These are phyloP conservation scores for Puccinia polysora DNA, from an alignment of 1,284 basidiomycete genomes.

Conservation along the genomic window DNA sequence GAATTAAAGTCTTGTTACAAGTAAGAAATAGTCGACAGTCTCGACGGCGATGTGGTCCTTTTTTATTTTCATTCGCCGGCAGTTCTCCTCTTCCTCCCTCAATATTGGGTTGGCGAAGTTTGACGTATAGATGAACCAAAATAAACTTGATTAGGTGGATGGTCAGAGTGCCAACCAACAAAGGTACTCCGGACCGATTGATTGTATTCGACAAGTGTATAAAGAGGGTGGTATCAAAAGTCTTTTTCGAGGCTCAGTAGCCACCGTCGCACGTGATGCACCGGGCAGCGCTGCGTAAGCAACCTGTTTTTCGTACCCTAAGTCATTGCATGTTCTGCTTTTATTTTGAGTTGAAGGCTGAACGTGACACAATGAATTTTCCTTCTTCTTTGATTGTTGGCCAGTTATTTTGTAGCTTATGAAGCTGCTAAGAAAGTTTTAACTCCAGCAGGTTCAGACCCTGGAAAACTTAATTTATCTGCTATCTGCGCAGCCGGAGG, in stretches of 20 bases:
- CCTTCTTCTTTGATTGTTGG: too few species aligned
- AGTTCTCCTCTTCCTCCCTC: not conserved
- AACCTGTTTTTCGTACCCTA: not conserved
- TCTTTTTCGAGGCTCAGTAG: conserved; percentile 86
- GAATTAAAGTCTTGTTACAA: conserved; percentile 93
- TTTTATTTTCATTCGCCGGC: not conserved
- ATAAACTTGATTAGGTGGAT: conserved; percentile 26
- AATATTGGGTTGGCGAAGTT: too few species aligned
- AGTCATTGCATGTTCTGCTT: conserved; percentile 2
- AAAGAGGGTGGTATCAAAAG: conserved; percentile 87
- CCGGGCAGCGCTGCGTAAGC: conserved; percentile 92
- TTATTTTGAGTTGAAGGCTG: too few species aligned
- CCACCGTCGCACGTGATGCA: conserved; percentile 88
- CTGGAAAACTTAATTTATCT: conserved; percentile 76
- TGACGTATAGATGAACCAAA: too few species aligned
- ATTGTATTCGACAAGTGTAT: conserved; percentile 87
- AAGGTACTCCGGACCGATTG: conserved; percentile 84
- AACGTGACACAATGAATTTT: too few species aligned
- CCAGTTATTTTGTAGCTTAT: conserved; percentile 95
- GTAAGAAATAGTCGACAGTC: conserved; percentile 53
- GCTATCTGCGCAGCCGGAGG: conserved; percentile 81
- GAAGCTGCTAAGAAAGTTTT: conserved; percentile 85
- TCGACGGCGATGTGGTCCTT: not conserved
- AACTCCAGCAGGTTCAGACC: conserved; percentile 71
- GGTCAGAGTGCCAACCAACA: conserved; percentile 56